Conservation (phyloP, 805 yeast genomes). For the Teunomyces barrocoloradensis region DNA sequence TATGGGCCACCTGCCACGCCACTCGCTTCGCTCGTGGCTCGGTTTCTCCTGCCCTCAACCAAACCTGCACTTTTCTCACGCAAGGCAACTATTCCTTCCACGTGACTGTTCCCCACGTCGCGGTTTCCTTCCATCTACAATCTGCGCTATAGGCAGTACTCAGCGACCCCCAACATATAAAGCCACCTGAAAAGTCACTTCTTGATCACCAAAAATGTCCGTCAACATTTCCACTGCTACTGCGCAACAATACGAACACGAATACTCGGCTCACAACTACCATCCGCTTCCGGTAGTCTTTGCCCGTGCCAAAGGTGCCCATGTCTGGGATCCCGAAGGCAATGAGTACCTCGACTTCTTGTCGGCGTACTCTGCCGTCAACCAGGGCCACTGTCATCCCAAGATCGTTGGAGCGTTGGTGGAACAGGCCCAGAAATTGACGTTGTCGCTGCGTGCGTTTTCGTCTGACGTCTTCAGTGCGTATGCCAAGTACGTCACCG, state of each 20-base stretch:
- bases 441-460: conserved; percentile 90
- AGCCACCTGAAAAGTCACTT: neutral
- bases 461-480: conserved; percentile 84
- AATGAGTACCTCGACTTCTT: conserved; percentile 88
- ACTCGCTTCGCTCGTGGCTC: too few species aligned
- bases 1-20: too few species aligned
- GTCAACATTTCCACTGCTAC: conserved; percentile 58
- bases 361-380: conserved; percentile 95
- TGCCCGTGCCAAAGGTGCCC: conserved; percentile 82
- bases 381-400: conserved; percentile 98
- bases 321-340: conserved; percentile 98
- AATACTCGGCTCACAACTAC: conserved; percentile 94
- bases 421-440: conserved; percentile 82
- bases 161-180: conserved; percentile 11
- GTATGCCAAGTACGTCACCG: conserved; percentile 84
- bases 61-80: too few species aligned
- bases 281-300: conserved; percentile 96
- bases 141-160: conserved; percentile 16
- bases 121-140: conserved; percentile 8
- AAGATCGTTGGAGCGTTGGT: conserved; percentile 78
- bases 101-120: conserved; percentile 8
- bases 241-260: conserved; percentile 66
- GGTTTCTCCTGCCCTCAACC: too few species aligned
- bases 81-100: conserved; percentile 8
- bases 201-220: conserved; percentile 9